Evolutionary conservation across 2,329 filamentous ascomycete species (phyloP), one percentile per base, ranked within the genome.

Genomic region (Nemania bipapillata): DNA sequence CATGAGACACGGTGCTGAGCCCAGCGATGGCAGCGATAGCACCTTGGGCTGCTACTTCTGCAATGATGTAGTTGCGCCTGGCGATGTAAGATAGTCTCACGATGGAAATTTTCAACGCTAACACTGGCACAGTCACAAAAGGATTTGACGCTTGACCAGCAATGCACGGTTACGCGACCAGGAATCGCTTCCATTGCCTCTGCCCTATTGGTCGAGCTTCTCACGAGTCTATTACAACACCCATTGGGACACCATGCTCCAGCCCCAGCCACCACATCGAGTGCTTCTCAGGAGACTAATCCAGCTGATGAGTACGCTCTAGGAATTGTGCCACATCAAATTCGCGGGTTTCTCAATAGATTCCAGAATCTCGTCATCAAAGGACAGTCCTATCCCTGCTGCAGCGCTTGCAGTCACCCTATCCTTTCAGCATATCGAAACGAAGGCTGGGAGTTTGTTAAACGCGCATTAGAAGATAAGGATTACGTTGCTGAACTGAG

Each of bases 11-110:
- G 96, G 96, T 1, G 85, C 93, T 5, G 87, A 89, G 73, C 84
- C 85, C 3, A 79, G 81, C 49, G 82, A 85, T 58, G 84, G 87
- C 11, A 85, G 82, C n/a, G 84, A 88, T 62, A 83, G 89, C 59
- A 89, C 92, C 28, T 85, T 98, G 28, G 96, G 96, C 9, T 99
- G 96, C 81, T 99, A 99, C 79, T 99, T 98, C 81, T 99, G 96
- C 82, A 98, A 97, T 76, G 96, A 99, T 79, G 95, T 99, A 28
- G 95, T 98, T 57, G 93, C 95, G 6, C 96, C 96, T 24, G 91
- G 91, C 70, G 93, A 98, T 82, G 94, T 97, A 83, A 89, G 91
- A 3, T 17, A 26, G 11, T 26, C 30, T 30, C 11, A n/a, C 40
- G 49, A 17, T 53, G 47, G 37, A 42, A 22, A 20, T 15, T 56